These are phyloP conservation scores for Cryptococcus wingfieldii DNA, from an alignment of 1,284 basidiomycete genomes.

Conservation along the genomic window DNA sequence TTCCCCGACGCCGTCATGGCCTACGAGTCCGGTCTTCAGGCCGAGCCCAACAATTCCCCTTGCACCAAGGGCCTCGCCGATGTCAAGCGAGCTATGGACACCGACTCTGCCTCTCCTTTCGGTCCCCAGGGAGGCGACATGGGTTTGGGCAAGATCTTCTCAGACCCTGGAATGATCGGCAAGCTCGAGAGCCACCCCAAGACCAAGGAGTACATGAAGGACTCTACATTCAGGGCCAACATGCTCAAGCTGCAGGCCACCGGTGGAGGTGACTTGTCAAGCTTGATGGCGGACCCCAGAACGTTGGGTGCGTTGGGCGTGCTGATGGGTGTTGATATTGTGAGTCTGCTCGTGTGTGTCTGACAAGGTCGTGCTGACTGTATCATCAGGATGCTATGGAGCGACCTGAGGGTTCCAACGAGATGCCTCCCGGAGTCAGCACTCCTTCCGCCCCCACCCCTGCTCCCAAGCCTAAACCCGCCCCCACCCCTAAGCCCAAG, in stretches of 20 bases:
- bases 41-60: conserved; percentile 70
- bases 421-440: conserved; percentile 62
- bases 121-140: conserved; percentile 45
- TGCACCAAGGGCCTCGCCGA: conserved; percentile 83
- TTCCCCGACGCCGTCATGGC: conserved; percentile 75
- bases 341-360: conserved; percentile 18
- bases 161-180: conserved; percentile 72
- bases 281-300: conserved; percentile 68
- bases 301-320: conserved; percentile 89
- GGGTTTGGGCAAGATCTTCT: conserved; percentile 73
- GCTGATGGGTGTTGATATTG: conserved; percentile 87
- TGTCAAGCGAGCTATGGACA: conserved; percentile 63
- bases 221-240: conserved; percentile 72
- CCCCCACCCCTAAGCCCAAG: conserved; percentile 40
- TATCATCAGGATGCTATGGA: conserved; percentile 64
- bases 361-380: background rate
- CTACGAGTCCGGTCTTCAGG: conserved; percentile 66
- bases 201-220: conserved; percentile 75
- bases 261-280: conserved; percentile 46
- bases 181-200: conserved; percentile 85
- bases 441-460: conserved; percentile 10
- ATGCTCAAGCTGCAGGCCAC: conserved; percentile 45
- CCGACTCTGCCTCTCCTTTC: conserved; percentile 26
- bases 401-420: conserved; percentile 77
- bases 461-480: conserved; percentile 33